Base-by-base conservation (phyloP, 202 grass and related monocot species). In the Zizania palustris region DNA sequence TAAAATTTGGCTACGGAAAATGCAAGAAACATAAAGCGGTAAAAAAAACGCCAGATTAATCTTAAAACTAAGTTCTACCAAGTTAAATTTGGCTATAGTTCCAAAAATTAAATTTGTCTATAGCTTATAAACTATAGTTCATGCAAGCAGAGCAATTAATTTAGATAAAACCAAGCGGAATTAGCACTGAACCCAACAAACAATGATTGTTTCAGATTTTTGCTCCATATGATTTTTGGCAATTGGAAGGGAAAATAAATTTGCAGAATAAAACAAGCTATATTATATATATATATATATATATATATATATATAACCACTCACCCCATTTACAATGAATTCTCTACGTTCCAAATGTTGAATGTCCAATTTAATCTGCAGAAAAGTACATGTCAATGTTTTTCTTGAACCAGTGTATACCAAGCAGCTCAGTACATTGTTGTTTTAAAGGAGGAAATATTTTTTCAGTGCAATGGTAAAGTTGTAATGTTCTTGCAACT, bases 401-500 rank as follows among this genome's bases (percentile, higher is more conserved):
- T 28, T 28, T 28, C 28, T 28, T 28, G 28, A 28, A 28, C 28
- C 28, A 8, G 50, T 54, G 4, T 19, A 9, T 39, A 39, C 3
- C 33, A 58, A n/a, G 18, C 10, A 35, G 11, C 5, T 44, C 42
- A 11, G 42, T 48, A 48, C 45, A 28, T 28, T 28, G 28, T 28
- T 28, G 0, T 28, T 28, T 28, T 28, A n/a, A n/a, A n/a, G 45
- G 45, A 48, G 13, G 11, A 16, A 28, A 28, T 0, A 9, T 9
- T 55, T n/a, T 16, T 55, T 20, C 51, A 55, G n/a, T 20, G 51
- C n/a, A 55, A 67, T 67, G 51, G 37, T 14, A 83, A 16, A 11
- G 73, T 28, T 74, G 45, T 45, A 69, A 48, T 69, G 74, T 68
- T 75, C 13, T 41, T 3, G 7, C 13, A 50, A 18, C 46, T 43